Base-by-base conservation (phyloP, 345 rosid genomes). In the Acer negundo region DNA sequence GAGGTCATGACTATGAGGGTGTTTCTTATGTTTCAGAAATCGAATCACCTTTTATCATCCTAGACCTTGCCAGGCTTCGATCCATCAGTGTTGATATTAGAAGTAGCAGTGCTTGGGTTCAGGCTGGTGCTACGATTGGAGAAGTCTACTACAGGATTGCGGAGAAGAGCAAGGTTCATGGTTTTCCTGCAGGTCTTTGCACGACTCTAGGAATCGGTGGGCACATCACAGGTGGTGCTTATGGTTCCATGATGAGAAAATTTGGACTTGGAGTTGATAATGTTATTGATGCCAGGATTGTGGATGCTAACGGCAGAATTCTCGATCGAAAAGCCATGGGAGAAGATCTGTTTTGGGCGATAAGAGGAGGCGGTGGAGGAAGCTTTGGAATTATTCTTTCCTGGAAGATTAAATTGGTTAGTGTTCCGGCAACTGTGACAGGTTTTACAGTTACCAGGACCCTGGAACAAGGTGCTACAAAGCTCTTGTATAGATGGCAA, bases 1-100 rank as follows among this genome's bases (percentile, higher is more conserved):
- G 87, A 1, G 87, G 87, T 69, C 87, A 84, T 40, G 87, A 84
- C 80, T 80, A 77, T 19, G 84, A 80, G 67, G 84, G 79, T 12
- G 44, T 81, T 10, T 79, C 87, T 4, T 85, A 85, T 58, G 77
- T 64, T 2, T 82, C 85, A 0, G 70, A 79, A 82, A 74, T 63
- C 53, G 81, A 82, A 62, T 28, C 78, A 6, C 83, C 85, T 44
- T 85, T 82, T 75, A n/a, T 78, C 11, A 62, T 85, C 26, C 46
- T 82, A 23, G 87, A 85, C 78, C 81, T 79, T 7, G 65, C 75
- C 59, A 75, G 53, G 46, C 81, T 85, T n/a, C 81, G 85, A 6
- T 40, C 79, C 19, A 24, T 85, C 23, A n/a, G 17, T 7, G 84
- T 85, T 8, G 74, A 82, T 62, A 72, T 80, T 4, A 26, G 42